phyloP scores from a whole-genome alignment of 257 asterid genomes.

The Nicotiana tabacum region DNA sequence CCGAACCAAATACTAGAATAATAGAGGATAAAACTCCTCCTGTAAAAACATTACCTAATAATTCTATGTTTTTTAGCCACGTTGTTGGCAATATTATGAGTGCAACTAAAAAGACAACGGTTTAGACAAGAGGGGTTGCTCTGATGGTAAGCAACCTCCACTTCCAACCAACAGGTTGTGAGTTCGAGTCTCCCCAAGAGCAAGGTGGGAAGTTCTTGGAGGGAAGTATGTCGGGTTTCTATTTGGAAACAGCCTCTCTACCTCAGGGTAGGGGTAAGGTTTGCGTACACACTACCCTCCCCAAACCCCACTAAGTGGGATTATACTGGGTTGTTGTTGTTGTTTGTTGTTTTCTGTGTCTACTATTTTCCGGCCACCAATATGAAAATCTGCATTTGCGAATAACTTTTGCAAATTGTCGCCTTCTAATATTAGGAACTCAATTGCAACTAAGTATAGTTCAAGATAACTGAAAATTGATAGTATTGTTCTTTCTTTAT shows the following conservation, averaged over 20 bases:
- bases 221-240: no score
- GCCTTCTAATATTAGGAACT: constrained; percentile 53
- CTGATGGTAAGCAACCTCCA: no score
- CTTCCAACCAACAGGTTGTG: no score
- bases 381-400: constrained; percentile 22
- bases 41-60: constrained; percentile 38
- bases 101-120: constrained; percentile 31
- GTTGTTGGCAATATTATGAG: constrained; percentile 46
- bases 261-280: no score
- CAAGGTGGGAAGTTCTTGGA: no score
- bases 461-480: constrained; percentile 43
- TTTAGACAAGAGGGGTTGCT: not conserved
- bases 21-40: constrained; percentile 44
- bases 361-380: constrained; percentile 22
- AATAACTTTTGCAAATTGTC: constrained; percentile 47
- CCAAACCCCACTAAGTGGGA: no score
- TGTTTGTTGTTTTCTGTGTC: constrained; percentile 15
- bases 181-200: no score
- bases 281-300: no score
- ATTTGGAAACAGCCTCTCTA: no score
- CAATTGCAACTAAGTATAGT: constrained; percentile 45
- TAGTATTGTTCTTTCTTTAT: constrained; percentile 27
- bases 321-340: no score
- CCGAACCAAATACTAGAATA: constrained; percentile 17
- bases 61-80: constrained; percentile 42